A percentile compares a stretch with the other conserved stretches of the same genome.
Evolutionary conservation across 2,329 filamentous ascomycete species (phyloP).

Genomic region (Botryosphaeria dothidea): DNA sequence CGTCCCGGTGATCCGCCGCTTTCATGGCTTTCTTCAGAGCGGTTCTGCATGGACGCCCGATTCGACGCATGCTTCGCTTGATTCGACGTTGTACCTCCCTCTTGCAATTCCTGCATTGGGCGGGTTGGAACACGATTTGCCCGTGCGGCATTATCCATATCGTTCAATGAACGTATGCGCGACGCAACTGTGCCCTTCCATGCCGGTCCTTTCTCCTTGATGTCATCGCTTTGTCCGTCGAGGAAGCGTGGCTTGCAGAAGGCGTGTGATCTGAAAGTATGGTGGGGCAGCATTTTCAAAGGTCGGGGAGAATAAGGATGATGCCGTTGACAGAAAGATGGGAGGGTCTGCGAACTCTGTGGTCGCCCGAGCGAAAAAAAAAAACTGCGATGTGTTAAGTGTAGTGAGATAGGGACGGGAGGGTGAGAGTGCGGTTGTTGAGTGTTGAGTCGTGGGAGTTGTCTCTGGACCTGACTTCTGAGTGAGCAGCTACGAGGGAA

Average conservation of each 20-base stretch:
- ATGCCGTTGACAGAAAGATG: background rate
- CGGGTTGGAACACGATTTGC: background rate
- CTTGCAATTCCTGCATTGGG: background rate
- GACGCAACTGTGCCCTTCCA: constrained; percentile 17
- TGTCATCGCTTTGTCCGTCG: constrained; percentile 15
- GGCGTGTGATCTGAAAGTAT: background rate
- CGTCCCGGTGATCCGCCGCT: background rate
- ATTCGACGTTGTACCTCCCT: background rate
- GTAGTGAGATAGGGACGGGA: background rate
- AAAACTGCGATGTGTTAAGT: background rate
- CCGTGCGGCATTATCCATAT: background rate
- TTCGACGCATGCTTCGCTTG: background rate
- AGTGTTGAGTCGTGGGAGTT: background rate
- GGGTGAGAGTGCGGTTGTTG: background rate
- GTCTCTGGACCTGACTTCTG: background rate
- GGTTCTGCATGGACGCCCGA: background rate
- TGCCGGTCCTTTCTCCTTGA: background rate
- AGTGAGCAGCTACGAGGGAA: background rate
- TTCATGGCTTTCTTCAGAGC: background rate
- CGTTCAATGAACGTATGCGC: constrained; percentile 16
- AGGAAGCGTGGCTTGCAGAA: background rate
- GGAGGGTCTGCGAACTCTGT: background rate
- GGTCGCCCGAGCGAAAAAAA: background rate
- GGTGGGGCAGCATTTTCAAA: background rate
- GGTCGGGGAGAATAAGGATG: background rate